Evolutionary conservation across 2,329 filamentous ascomycete species (phyloP).

Genomic region (Aspergillus sp.): DNA sequence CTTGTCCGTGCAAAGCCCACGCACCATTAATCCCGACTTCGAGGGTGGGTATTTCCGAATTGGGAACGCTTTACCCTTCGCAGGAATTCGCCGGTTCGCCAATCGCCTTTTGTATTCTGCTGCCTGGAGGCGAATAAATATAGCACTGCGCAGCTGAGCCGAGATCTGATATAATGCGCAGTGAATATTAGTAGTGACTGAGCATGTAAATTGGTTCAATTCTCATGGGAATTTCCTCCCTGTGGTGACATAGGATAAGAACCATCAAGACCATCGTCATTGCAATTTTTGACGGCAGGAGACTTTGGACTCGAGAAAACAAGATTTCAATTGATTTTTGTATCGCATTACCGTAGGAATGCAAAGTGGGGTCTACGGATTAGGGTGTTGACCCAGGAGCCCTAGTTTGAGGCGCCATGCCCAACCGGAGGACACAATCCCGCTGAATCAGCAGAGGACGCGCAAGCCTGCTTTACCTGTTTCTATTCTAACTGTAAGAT

Average conservation of each 20-base stretch:
- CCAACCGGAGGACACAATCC: not conserved
- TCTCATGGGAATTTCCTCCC: not conserved
- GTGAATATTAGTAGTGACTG: not conserved
- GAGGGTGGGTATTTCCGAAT: not conserved
- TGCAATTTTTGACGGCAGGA: not conserved
- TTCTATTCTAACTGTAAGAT: constrained; percentile 20
- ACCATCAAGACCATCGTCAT: not conserved
- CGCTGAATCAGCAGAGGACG: constrained; percentile 35
- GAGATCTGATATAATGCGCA: not conserved
- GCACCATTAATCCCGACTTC: not conserved
- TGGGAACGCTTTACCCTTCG: not conserved
- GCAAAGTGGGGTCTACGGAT: not conserved
- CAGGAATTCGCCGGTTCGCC: not conserved
- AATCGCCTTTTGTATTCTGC: not conserved
- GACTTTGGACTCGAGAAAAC: not conserved
- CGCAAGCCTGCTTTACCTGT: constrained; percentile 30
- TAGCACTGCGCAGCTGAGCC: not conserved
- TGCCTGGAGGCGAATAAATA: constrained; percentile 1
- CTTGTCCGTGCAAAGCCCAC: not conserved
- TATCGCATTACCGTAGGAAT: not conserved
- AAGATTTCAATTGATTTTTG: not conserved
- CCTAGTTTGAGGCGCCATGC: not conserved
- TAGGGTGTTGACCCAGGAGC: not conserved
- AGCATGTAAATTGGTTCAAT: not conserved
- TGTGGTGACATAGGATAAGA: not conserved